Evolutionary conservation across 139 green algal genomes (phyloP), one percentile per base, ranked within the genome.

Genomic region (Auxenochlorella pyrenoidosa): DNA sequence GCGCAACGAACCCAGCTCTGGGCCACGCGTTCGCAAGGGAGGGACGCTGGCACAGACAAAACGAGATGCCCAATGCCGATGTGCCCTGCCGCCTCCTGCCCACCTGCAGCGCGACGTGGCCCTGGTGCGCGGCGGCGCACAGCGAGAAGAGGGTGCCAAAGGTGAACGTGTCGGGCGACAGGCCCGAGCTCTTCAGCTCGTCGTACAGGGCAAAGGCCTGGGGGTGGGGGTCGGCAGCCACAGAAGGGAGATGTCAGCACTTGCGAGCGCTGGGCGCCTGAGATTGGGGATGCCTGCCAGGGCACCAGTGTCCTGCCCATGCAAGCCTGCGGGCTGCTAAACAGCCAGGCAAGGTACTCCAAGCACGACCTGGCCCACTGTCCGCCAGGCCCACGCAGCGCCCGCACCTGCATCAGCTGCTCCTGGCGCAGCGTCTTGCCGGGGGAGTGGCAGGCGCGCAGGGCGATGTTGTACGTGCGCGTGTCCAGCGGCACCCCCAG

Each of bases 141-240:
- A 91, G 81, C 40, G 88, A 38, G 43, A 94, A 88, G 22, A 95
- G 85, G 36, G 87, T 79, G 40, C 68, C 73, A 41, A 92, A 95
- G 1, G 92, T 94, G 89, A 89, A 85, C 34, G 70, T n/a, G 76
- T 95, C 93, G n/a, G 92, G 88, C 32, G 36, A 30, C 72, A 95
- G 76, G 6, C 90, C 75, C 8, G 32, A 66, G 30, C n/a, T 32
- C 63, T 81, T 82, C 83, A 94, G 87, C 86, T 83, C 75, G 43
- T 59, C 80, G 34, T 77, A 87, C 34, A 91, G 72, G 44, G 93
- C 83, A 47, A 93, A 79, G 32, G 82, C 86, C 22, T 65, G 75
- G 75, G 1, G 30, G 70, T 19, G 34, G 6, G 36, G 36, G 10
- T 22, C 30, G 66, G n/a, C 15, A 40, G n/a, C 24, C 68, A 38